Conservation (phyloP, 2,329 filamentous ascomycete genomes). For the Ophiocordyceps australis region DNA sequence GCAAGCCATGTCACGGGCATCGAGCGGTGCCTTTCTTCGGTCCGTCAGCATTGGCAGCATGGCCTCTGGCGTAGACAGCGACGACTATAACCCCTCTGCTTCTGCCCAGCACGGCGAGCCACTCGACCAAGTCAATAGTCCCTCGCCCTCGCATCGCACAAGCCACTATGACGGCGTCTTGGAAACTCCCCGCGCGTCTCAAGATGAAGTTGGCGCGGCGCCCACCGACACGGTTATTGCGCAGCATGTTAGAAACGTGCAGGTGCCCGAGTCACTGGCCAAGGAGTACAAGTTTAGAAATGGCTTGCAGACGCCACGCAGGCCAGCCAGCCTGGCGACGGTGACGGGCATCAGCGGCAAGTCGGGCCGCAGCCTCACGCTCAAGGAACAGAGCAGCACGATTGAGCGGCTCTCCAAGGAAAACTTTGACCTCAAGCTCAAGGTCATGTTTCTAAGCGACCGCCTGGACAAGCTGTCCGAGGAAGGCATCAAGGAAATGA, state of each 20-base stretch:
- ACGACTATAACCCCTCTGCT: conserved; percentile 33
- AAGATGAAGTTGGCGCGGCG: conserved; percentile 33
- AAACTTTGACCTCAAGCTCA: conserved; percentile 93
- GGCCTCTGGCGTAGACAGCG: conserved; percentile 45
- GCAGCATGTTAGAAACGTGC: conserved; percentile 75
- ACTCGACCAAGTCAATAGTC: conserved; percentile 28
- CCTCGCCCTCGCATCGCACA: conserved; percentile 11
- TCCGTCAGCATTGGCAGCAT: conserved; percentile 82
- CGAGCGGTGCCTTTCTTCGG: conserved; percentile 44
- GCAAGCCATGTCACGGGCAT: conserved; percentile 26
- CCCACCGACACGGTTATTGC: conserved; percentile 81
- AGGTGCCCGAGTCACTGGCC: conserved; percentile 76
- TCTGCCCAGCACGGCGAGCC: conserved; percentile 26
- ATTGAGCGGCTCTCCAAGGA: conserved; percentile 95
- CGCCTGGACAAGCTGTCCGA: conserved; percentile 85
- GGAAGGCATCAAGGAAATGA: conserved; percentile 94
- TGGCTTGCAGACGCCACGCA: conserved; percentile 40
- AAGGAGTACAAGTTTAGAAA: conserved; percentile 70
- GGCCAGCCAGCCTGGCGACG: conserved; percentile 23
- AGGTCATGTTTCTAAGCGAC: conserved; percentile 93
- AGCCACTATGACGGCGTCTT: conserved; percentile 32
- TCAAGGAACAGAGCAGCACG: conserved; percentile 95
- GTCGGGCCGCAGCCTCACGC: conserved; percentile 55
- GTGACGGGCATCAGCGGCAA: conserved; percentile 29
- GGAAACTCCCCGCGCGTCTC: conserved; percentile 50